Evolutionary conservation across 345 rosid genomes (phyloP).

Genomic region (Eucalyptus pauciflora): DNA sequence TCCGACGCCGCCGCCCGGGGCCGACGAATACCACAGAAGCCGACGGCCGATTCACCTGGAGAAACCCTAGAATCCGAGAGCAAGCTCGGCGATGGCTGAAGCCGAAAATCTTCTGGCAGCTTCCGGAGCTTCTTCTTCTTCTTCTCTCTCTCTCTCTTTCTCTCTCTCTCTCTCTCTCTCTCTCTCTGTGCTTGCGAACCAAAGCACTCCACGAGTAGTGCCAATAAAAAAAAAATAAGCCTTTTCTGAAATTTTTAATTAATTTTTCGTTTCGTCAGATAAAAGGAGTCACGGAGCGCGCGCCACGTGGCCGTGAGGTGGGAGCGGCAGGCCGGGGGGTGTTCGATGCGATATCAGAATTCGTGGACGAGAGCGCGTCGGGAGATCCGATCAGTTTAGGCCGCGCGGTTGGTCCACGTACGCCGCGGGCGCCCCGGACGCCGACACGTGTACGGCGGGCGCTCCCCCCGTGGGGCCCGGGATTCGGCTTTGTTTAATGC

Average conservation of each 20-base stretch:
- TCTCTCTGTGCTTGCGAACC: not conserved
- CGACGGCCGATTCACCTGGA: not conserved
- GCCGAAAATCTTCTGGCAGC: not conserved
- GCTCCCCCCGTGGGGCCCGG: not conserved
- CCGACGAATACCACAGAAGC: not conserved
- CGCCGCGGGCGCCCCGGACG: not conserved
- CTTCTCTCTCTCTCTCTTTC: no score
- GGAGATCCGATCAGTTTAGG: slow-evolving; percentile 77
- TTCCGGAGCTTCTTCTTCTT: slow-evolving; percentile 19
- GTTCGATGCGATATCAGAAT: slow-evolving; percentile 34
- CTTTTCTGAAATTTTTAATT: not conserved
- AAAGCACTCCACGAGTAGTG: not conserved
- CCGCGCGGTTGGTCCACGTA: slow-evolving; percentile 60
- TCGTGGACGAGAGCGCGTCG: slow-evolving; percentile 72
- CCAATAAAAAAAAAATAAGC: not conserved
- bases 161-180: not conserved
- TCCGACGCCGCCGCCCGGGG: not conserved
- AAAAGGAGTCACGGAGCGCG: not conserved
- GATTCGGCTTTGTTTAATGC: not conserved
- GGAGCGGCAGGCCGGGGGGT: slow-evolving; percentile 3
- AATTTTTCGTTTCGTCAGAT: not conserved
- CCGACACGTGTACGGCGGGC: slow-evolving; percentile 7
- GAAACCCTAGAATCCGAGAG: not conserved
- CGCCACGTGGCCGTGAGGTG: slow-evolving; percentile 54
- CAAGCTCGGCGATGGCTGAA: not conserved